These are phyloP conservation scores for Corylus avellana DNA, from an alignment of 306 rosid species.

Conservation along the genomic window DNA sequence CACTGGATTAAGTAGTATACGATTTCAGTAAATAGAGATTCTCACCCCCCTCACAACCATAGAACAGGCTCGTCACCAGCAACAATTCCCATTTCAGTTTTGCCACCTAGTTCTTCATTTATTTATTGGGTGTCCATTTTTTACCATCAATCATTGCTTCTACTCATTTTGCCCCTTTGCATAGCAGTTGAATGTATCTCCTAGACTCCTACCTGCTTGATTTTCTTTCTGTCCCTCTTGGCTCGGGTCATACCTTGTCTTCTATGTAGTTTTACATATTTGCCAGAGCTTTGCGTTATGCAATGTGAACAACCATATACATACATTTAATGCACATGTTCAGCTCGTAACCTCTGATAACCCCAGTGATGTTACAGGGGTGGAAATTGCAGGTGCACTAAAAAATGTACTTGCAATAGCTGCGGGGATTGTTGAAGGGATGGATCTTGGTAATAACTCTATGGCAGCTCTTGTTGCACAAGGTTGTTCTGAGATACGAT, in stretches of 20 bases:
- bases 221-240: background rate
- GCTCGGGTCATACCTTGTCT: conserved; percentile 9
- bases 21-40: background rate
- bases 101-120: background rate
- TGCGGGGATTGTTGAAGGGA: conserved; percentile 93
- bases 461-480: conserved; percentile 98
- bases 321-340: conserved; percentile 33
- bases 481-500: conserved; percentile 95
- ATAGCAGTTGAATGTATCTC: background rate
- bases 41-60: background rate
- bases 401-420: conserved; percentile 96
- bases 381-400: conserved; percentile 96
- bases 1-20: background rate
- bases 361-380: conserved; percentile 99
- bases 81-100: background rate
- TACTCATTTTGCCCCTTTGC: background rate
- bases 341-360: conserved; percentile 83
- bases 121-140: background rate
- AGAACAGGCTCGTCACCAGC: background rate
- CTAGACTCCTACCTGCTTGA: background rate
- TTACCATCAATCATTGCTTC: background rate
- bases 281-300: background rate
- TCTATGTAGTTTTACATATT: conserved; percentile 7
- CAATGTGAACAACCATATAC: conserved; percentile 11
- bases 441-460: conserved; percentile 93